phyloP scores from a whole-genome alignment of 2,329 filamentous ascomycete species.

The Fusarium sacchari region DNA sequence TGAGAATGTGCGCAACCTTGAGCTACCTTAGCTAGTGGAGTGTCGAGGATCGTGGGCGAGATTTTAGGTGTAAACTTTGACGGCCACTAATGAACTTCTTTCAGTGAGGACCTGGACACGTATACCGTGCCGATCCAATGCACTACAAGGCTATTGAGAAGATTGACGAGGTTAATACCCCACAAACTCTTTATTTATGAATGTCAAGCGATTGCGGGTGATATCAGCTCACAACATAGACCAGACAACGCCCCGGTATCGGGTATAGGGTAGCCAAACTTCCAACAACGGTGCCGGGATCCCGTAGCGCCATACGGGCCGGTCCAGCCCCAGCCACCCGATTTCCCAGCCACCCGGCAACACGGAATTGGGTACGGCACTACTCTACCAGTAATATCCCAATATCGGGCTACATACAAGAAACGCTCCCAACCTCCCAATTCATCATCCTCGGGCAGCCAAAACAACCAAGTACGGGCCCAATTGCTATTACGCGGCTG shows the following conservation, averaged over 20 bases:
- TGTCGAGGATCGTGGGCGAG: not conserved
- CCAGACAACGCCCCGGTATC: not conserved
- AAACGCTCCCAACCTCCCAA: slow-evolving; percentile 23
- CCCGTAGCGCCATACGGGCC: not conserved
- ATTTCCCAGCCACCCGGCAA: slow-evolving; percentile 19
- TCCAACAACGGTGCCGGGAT: not conserved
- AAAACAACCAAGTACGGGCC: not conserved
- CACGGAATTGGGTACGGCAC: not conserved
- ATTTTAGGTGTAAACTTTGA: not conserved
- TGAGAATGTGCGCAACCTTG: not conserved
- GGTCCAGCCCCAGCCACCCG: slow-evolving; percentile 18
- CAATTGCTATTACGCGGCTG: slow-evolving; percentile 18
- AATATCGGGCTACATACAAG: not conserved
- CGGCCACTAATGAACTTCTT: not conserved
- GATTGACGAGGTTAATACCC: not conserved
- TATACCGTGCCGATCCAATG: not conserved
- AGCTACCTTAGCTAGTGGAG: too few species aligned
- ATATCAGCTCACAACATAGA: not conserved
- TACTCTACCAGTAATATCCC: too few species aligned
- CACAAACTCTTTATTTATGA: too few species aligned
- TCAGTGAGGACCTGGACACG: not conserved
- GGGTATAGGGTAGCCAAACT: slow-evolving; percentile 1
- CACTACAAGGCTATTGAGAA: not conserved
- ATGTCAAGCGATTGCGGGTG: not conserved
- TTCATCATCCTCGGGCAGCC: slow-evolving; percentile 9